Percentiles rank a stretch among this genome's conserved stretches.
Conservation (phyloP, 306 rosid genomes). For the Senna tora region DNA sequence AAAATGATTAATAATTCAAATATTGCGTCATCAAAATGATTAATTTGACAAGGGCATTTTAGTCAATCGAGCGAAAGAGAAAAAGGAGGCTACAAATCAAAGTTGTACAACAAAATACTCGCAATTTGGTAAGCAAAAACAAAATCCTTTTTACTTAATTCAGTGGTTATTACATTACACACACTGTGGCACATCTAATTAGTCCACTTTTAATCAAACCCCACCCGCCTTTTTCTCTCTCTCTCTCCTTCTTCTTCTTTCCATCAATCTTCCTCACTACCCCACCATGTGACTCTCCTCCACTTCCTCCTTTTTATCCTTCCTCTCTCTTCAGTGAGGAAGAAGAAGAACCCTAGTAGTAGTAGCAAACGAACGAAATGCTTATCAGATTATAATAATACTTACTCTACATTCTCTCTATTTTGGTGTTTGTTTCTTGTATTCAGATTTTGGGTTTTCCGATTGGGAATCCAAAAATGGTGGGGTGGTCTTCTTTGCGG, state of each 20-base stretch:
- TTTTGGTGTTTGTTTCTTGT: background rate
- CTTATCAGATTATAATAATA: conserved; percentile 24
- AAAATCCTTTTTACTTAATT: background rate
- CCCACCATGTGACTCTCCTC: conserved; percentile 60
- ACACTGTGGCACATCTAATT: background rate
- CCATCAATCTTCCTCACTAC: conserved; percentile 33
- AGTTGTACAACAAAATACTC: background rate
- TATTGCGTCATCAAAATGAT: too few species aligned
- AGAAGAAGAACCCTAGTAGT: conserved; percentile 34
- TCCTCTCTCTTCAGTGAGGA: background rate
- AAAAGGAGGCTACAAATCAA: too few species aligned
- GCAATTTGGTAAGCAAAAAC: background rate
- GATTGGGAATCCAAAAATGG: conserved; percentile 45
- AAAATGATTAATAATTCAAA: too few species aligned
- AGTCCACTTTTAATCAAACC: background rate
- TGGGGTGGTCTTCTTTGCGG: conserved; percentile 42
- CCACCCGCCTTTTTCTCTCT: conserved; percentile 78
- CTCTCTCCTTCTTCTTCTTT: conserved; percentile 9
- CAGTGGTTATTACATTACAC: too few species aligned
- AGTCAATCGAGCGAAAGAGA: background rate
- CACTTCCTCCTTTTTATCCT: conserved; percentile 4
- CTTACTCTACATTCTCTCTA: background rate
- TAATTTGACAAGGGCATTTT: background rate
- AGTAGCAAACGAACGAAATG: too few species aligned
- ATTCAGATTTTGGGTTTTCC: conserved; percentile 17